A percentile compares a stretch with the other conserved stretches of the same genome.
phyloP scores from a whole-genome alignment of 257 asterid genomes.

The Primulina eburnea region DNA sequence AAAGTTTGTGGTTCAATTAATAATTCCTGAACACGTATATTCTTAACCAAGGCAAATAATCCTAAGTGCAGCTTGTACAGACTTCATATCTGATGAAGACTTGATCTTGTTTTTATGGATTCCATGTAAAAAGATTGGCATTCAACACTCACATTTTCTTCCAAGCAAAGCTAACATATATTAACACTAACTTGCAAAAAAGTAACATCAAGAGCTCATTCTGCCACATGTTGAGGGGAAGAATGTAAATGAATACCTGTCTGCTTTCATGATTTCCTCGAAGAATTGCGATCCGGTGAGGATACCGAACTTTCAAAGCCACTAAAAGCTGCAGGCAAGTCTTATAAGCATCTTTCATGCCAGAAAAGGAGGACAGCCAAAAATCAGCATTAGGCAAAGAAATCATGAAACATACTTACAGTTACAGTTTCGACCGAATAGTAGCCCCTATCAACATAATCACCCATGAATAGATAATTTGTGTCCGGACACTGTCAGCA shows the following conservation, averaged over 20 bases:
- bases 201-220: background rate
- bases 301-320: slow-evolving; percentile 67
- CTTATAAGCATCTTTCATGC: slow-evolving; percentile 23
- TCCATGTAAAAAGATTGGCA: background rate
- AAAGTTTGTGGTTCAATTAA: too few species aligned
- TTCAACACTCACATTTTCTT: background rate
- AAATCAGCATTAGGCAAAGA: background rate
- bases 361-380: slow-evolving; percentile 1
- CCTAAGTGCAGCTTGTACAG: background rate
- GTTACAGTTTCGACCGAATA: slow-evolving; percentile 69
- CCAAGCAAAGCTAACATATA: too few species aligned
- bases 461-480: slow-evolving; percentile 64
- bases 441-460: slow-evolving; percentile 72
- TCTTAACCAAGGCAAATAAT: too few species aligned
- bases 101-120: background rate
- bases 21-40: background rate
- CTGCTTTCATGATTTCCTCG: slow-evolving; percentile 78
- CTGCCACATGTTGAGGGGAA: background rate
- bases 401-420: slow-evolving; percentile 38
- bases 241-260: slow-evolving; percentile 38
- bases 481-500: slow-evolving; percentile 63
- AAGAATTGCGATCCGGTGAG: slow-evolving; percentile 69
- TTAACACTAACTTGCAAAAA: background rate
- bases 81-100: background rate
- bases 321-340: slow-evolving; percentile 52